A percentile compares a stretch with the other conserved stretches of the same genome.
Conservation (phyloP, 2,329 filamentous ascomycete species). For the Samsoniella hepiali region DNA sequence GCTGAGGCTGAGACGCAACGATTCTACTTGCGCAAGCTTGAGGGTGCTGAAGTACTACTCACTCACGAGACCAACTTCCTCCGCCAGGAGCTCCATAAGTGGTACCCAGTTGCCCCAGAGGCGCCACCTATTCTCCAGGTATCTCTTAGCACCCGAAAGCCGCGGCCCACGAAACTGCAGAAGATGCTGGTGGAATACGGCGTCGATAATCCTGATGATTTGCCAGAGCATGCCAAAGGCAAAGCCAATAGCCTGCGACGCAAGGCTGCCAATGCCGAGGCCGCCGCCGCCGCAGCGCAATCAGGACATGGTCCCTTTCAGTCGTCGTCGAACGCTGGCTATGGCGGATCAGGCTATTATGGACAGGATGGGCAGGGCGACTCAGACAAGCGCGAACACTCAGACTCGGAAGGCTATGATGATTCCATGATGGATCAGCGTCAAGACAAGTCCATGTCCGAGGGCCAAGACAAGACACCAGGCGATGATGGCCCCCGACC, state of each 20-base stretch:
- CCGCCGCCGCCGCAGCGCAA: conserved; percentile 40
- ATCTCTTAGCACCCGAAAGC: conserved; percentile 90
- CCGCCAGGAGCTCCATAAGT: conserved; percentile 90
- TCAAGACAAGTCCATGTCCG: background rate
- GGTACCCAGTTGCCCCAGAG: conserved; percentile 83
- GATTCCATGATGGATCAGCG: background rate
- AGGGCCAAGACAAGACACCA: background rate
- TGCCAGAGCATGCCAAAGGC: conserved; percentile 77
- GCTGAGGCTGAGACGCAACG: conserved; percentile 87
- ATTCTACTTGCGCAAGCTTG: conserved; percentile 95
- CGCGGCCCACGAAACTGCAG: conserved; percentile 92
- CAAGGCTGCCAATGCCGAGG: conserved; percentile 62
- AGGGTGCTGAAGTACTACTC: conserved; percentile 90
- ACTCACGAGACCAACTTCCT: conserved; percentile 97
- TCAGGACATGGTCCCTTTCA: conserved; percentile 21
- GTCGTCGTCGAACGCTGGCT: conserved; percentile 25
- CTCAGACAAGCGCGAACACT: conserved; percentile 4
- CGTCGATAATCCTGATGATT: conserved; percentile 84
- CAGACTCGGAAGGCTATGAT: background rate
- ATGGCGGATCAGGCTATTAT: conserved; percentile 24
- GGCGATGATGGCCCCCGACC: background rate
- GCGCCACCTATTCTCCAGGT: conserved; percentile 82
- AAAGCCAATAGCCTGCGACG: conserved; percentile 73
- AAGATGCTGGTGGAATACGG: conserved; percentile 88
- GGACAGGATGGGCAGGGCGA: conserved; percentile 19